Evolutionary conservation across 73 alveolate species (phyloP).

Genomic region (Paramecium bursaria): DNA sequence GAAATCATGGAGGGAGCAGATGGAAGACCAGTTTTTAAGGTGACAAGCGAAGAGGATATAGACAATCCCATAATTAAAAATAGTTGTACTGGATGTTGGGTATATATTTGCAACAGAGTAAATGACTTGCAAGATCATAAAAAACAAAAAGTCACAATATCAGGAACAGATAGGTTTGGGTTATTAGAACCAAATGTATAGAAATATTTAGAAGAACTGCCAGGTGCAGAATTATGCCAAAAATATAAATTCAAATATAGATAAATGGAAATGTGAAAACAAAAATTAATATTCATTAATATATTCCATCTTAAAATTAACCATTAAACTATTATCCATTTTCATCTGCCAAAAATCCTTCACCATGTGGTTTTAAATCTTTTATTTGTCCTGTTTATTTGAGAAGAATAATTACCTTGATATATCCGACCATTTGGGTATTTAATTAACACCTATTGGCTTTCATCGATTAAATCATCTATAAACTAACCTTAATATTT

Average conservation of each 20-base stretch:
- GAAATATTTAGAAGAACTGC: slow-evolving; percentile 81
- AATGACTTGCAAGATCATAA: slow-evolving; percentile 87
- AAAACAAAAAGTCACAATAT: slow-evolving; percentile 89
- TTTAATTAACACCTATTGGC: slow-evolving; percentile 43
- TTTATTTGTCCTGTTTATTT: slow-evolving; percentile 44
- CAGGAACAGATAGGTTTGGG: slow-evolving; percentile 98
- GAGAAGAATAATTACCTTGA: neutral
- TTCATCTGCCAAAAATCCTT: slow-evolving; percentile 64
- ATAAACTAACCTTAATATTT: slow-evolving; percentile 53
- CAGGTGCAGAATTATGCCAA: slow-evolving; percentile 86
- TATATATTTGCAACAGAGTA: slow-evolving; percentile 85
- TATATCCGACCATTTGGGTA: slow-evolving; percentile 58
- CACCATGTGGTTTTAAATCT: slow-evolving; percentile 63
- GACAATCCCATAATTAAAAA: slow-evolving; percentile 91
- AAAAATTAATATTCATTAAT: no score
- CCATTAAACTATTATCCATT: no score
- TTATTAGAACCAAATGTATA: slow-evolving; percentile 89
- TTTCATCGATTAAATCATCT: slow-evolving; percentile 3
- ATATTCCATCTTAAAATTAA: no score
- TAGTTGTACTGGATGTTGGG: slow-evolving; percentile 97
- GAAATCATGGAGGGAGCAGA: slow-evolving; percentile 96
- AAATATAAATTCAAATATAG: slow-evolving; percentile 73
- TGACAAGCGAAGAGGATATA: slow-evolving; percentile 88
- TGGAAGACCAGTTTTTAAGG: slow-evolving; percentile 88
- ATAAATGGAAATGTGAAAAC: slow-evolving; percentile 5